Conservation (phyloP, 305 asterid species). For the Fraxinus sp. region DNA sequence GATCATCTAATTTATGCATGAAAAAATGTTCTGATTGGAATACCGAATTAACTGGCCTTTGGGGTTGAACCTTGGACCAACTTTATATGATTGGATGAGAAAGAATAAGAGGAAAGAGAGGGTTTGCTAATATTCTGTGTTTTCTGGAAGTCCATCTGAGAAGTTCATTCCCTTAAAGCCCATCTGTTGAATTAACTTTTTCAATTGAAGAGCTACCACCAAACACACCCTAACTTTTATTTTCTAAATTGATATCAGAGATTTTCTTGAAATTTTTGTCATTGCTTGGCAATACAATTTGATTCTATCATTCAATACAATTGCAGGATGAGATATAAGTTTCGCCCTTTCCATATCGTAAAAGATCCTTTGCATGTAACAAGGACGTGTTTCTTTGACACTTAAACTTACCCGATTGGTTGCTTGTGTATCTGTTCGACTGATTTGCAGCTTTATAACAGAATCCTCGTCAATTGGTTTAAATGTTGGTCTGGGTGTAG, state of each 20-base stretch:
- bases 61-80: not conserved
- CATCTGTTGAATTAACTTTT: not conserved
- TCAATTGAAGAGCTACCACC: not conserved
- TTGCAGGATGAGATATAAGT: not conserved
- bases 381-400: not conserved
- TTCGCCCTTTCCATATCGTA: not conserved
- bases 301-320: not conserved
- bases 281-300: not conserved
- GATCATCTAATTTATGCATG: not conserved
- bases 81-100: not conserved
- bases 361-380: not conserved
- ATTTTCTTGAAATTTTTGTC: not conserved
- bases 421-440: conserved; percentile 4
- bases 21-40: not conserved
- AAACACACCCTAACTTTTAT: not conserved
- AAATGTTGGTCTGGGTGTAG: conserved; percentile 57
- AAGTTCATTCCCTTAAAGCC: not conserved
- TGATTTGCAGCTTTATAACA: conserved; percentile 58
- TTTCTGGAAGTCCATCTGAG: not conserved
- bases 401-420: not conserved
- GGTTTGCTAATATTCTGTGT: not conserved
- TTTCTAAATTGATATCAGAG: not conserved
- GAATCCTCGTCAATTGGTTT: conserved; percentile 65
- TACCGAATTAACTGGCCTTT: not conserved
- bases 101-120: not conserved